A percentile compares a stretch with the other conserved stretches of the same genome.
These are phyloP conservation scores for Tricholoma hemisulphureum DNA, from an alignment of 768 basidiomycete genomes.

Conservation along the genomic window DNA sequence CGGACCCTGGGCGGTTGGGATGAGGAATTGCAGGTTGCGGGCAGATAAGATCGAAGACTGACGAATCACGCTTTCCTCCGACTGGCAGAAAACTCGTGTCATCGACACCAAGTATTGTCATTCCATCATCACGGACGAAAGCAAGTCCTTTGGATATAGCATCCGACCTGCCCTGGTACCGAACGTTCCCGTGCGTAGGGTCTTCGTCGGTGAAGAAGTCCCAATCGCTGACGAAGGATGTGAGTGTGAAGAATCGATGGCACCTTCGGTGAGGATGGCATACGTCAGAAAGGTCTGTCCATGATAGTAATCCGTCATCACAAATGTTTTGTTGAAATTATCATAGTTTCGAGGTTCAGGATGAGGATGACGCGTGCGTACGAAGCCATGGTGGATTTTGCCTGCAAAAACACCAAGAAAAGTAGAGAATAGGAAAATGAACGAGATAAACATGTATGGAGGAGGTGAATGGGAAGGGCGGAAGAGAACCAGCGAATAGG, in stretches of 20 bases:
- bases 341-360: constrained; percentile 22
- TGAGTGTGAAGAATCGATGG: neutral
- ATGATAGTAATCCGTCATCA: constrained; percentile 34
- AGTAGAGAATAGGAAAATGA: constrained; percentile 4
- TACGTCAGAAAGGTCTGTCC: constrained; percentile 65
- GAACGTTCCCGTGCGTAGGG: constrained; percentile 70
- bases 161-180: constrained; percentile 48
- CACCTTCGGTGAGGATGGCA: neutral
- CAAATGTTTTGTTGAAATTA: constrained; percentile 22
- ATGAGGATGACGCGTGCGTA: constrained; percentile 21
- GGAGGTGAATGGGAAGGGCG: neutral
- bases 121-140: constrained; percentile 56
- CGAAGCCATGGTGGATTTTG: constrained; percentile 20
- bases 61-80: constrained; percentile 59
- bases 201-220: constrained; percentile 62
- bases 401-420: constrained; percentile 28
- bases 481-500: neutral
- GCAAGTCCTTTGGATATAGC: constrained; percentile 57
- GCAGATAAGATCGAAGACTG: constrained; percentile 20
- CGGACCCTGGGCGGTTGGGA: constrained; percentile 50
- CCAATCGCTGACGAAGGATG: constrained; percentile 48
- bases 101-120: constrained; percentile 65
- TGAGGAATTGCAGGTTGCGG: constrained; percentile 4
- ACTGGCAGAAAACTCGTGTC: constrained; percentile 43
- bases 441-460: constrained; percentile 8